Conservation (phyloP, 2,329 filamentous ascomycete genomes). For the Alternaria sp. region DNA sequence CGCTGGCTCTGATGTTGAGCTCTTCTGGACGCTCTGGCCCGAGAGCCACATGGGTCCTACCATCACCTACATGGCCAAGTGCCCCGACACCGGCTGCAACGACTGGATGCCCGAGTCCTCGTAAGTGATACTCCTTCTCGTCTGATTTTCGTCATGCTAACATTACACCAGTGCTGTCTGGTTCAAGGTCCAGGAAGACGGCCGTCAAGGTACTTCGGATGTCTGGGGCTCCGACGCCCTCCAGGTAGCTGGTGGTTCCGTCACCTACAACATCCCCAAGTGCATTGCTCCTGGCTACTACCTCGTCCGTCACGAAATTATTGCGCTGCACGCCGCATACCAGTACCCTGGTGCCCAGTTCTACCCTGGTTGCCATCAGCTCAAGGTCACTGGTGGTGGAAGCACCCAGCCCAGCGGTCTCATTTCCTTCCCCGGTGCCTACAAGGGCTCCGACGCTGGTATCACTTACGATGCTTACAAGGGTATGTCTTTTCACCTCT, state of each 20-base stretch:
- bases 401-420: constrained; percentile 52
- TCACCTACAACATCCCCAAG: constrained; percentile 63
- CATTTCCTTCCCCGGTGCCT: constrained; percentile 65
- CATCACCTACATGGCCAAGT: constrained; percentile 68
- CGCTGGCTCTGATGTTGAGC: constrained; percentile 63
- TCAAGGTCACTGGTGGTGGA: constrained; percentile 62
- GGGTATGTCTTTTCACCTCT: neutral
- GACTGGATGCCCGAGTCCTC: constrained; percentile 58
- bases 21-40: constrained; percentile 64
- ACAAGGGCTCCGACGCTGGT: constrained; percentile 60
- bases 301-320: constrained; percentile 66
- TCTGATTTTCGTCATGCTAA: constrained; percentile 17
- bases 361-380: constrained; percentile 67
- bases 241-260: constrained; percentile 56
- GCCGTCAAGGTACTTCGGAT: constrained; percentile 61
- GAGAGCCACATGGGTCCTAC: constrained; percentile 62
- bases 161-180: constrained; percentile 56
- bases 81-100: constrained; percentile 62
- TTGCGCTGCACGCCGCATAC: constrained; percentile 61
- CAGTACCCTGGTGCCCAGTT: constrained; percentile 64
- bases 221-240: constrained; percentile 59
- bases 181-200: constrained; percentile 64
- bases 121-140: constrained; percentile 31
- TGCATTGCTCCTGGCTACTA: constrained; percentile 65
- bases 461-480: constrained; percentile 64